These are phyloP conservation scores for Solanum raphanifolium DNA, from an alignment of 257 asterid species.

Conservation along the genomic window DNA sequence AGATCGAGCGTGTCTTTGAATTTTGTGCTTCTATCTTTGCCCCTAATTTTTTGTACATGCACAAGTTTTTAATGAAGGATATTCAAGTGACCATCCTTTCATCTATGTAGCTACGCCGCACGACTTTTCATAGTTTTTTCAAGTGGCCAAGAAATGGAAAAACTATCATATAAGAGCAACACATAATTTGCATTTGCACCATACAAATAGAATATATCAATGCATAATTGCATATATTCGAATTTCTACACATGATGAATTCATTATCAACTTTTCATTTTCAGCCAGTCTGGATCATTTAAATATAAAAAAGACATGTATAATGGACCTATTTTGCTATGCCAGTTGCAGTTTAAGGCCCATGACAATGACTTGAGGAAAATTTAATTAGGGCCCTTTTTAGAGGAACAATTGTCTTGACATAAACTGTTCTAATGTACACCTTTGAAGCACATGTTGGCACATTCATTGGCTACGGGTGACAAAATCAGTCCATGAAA, in stretches of 20 bases:
- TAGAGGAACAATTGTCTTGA: background rate
- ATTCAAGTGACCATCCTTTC: background rate
- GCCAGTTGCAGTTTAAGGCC: background rate
- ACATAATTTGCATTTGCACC: background rate
- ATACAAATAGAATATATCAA: background rate
- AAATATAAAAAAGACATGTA: background rate
- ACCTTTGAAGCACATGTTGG: background rate
- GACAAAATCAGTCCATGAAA: background rate
- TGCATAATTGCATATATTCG: background rate
- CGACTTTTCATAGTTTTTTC: background rate
- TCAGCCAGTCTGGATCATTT: background rate
- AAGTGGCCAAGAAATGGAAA: background rate
- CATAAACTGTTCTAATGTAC: background rate
- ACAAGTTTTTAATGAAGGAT: fast-evolving
- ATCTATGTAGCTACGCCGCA: background rate
- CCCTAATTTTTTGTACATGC: background rate
- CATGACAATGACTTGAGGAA: background rate
- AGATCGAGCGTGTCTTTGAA: too few species aligned
- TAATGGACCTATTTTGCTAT: background rate
- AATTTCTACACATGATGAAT: background rate
- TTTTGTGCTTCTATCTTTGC: background rate
- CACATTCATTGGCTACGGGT: background rate
- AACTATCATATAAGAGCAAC: background rate
- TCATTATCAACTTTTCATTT: background rate
- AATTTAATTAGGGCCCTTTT: background rate